Base-by-base conservation (phyloP, 306 rosid genomes). In the Vicia faba region DNA sequence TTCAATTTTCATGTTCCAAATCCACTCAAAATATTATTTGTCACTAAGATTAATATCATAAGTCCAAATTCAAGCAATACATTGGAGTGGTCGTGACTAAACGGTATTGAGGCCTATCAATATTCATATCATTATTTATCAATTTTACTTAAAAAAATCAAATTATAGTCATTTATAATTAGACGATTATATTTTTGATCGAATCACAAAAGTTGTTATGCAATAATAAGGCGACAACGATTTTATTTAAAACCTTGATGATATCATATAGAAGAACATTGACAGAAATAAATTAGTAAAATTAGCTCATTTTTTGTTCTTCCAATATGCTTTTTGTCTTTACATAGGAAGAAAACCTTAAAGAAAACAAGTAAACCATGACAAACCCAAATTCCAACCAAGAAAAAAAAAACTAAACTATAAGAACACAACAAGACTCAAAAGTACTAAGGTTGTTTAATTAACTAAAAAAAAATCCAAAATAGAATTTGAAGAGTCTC, bases 401-500 rank as follows among this genome's bases (percentile, higher is more conserved):
- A 16, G 2, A 13, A 43, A 14, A 40, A 29, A 15, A 26, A 62
- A 40, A 18, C n/a, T 3, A n/a, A 49, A 43, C 48, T 43, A 31
- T 71, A 66, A 8, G 50, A 26, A 10, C 5, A 43, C 36, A 39
- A 31, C 12, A 7, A 14, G n/a, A 25, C 62, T 56, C 39, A 29
- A 28, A 56, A 57, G 41, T 15, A 69, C 23, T 0, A 5, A 72
- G 38, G 38, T 33, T 33, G 38, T 33, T 33, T 33, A 4, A 6
- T 53, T 16, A 79, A 77, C 58, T 56, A 70, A 78, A 49, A 35
- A 5, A 9, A 46, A 39, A 23, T 69, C 62, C 75, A 76, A 71
- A 74, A 79, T 53, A 61, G 70, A 64, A 58, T 4, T 3, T 7
- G 78, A 66, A 61, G 78, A 19, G 75, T 71, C 62, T 75, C 61